Conservation (phyloP, 2,329 filamentous ascomycete species). For the Stagonosporopsis chrysanthemi region DNA sequence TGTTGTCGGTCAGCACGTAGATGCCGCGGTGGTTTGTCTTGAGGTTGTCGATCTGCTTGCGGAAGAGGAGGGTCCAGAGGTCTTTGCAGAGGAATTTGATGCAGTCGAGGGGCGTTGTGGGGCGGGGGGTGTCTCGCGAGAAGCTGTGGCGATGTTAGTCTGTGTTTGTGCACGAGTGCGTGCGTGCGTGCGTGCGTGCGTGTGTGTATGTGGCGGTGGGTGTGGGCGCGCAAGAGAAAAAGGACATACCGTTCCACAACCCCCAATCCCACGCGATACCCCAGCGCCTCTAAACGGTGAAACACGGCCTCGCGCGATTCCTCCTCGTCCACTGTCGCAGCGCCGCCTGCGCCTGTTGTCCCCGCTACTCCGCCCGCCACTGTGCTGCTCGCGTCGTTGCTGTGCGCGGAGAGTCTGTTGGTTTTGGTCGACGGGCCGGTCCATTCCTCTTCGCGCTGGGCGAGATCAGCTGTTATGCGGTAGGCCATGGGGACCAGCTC, state of each 20-base stretch:
- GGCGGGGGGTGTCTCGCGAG: conserved; percentile 82
- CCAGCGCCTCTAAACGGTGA: conserved; percentile 80
- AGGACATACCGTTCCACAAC: conserved; percentile 79
- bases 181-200: not conserved
- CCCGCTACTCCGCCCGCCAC: conserved; percentile 31
- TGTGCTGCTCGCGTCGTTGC: conserved; percentile 39
- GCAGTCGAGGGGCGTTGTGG: conserved; percentile 89
- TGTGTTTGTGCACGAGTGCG: not conserved
- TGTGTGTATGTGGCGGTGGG: not conserved
- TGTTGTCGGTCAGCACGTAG: conserved; percentile 92
- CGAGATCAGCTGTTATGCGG: conserved; percentile 78
- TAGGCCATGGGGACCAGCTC: conserved; percentile 96
- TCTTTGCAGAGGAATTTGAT: conserved; percentile 99
- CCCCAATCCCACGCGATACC: conserved; percentile 91
- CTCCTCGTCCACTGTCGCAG: conserved; percentile 69
- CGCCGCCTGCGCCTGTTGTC: conserved; percentile 29
- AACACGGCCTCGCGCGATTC: conserved; percentile 86
- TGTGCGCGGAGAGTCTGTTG: conserved; percentile 28
- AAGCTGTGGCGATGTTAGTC: conserved; percentile 61
- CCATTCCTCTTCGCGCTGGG: conserved; percentile 57
- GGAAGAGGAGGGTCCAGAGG: conserved; percentile 91
- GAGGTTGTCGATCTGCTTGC: conserved; percentile 97
- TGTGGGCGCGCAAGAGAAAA: no score
- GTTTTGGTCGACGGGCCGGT: conserved; percentile 25
- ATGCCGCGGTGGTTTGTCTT: conserved; percentile 98